These are phyloP conservation scores for Didymella pomorum DNA, from an alignment of 2,329 filamentous ascomycete species.

Conservation along the genomic window DNA sequence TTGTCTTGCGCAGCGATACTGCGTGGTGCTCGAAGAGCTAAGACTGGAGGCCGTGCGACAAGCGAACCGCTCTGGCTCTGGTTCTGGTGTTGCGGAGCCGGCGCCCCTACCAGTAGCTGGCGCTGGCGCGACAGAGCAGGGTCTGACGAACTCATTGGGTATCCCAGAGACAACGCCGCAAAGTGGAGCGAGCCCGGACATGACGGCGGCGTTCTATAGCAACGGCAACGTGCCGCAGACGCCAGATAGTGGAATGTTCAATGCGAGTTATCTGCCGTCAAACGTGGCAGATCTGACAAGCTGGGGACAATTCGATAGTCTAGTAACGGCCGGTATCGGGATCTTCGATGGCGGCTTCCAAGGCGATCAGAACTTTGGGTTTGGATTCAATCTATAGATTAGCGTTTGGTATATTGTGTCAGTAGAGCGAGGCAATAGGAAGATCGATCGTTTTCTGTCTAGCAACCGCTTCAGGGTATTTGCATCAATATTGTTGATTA, in stretches of 20 bases:
- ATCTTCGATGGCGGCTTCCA: constrained; percentile 43
- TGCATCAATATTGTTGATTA: neutral
- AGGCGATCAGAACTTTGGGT: constrained; percentile 31
- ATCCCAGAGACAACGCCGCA: constrained; percentile 19
- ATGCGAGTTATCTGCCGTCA: constrained; percentile 30
- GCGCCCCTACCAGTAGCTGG: constrained; percentile 6
- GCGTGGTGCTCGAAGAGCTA: constrained; percentile 62
- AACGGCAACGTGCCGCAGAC: constrained; percentile 38
- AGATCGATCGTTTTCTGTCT: neutral
- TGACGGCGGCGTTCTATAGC: constrained; percentile 23
- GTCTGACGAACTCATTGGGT: constrained; percentile 7
- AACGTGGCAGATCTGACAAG: constrained; percentile 49
- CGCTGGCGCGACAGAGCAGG: constrained; percentile 2
- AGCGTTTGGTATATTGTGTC: neutral
- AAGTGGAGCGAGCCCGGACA: constrained; percentile 25
- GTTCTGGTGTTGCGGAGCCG: neutral
- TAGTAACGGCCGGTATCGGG: constrained; percentile 47
- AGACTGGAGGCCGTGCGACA: constrained; percentile 52
- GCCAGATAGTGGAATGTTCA: constrained; percentile 40
- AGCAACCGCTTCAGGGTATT: neutral
- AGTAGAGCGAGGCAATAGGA: neutral
- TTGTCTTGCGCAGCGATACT: constrained; percentile 56
- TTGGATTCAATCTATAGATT: constrained; percentile 30
- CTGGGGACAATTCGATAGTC: constrained; percentile 51
- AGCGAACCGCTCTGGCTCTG: constrained; percentile 22